phyloP scores from a whole-genome alignment of 73 alveolate genomes.

The Blepharisma stoltei region DNA sequence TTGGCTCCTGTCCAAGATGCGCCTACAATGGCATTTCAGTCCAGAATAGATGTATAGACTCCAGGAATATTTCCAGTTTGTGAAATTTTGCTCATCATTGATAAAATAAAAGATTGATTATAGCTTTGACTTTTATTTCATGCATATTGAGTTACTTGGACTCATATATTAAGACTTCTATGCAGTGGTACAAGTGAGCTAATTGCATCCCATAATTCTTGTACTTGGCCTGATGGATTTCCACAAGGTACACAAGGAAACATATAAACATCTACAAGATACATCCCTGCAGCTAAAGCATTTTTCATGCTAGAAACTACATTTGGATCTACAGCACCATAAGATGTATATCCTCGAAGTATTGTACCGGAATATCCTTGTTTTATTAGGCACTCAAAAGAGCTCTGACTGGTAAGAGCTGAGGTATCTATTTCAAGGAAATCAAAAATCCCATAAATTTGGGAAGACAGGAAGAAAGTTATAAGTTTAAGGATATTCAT shows the following conservation, averaged over 20 bases:
- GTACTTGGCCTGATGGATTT: neutral
- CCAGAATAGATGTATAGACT: too few relatives aligned
- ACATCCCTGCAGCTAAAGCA: constrained; percentile 46
- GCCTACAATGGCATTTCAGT: too few relatives aligned
- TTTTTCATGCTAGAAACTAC: constrained; percentile 40
- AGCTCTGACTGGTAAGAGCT: too few relatives aligned
- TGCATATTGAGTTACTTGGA: neutral
- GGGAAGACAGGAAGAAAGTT: too few relatives aligned
- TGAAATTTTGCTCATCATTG: neutral
- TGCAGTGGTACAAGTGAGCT: neutral
- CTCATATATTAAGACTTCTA: constrained; percentile 1
- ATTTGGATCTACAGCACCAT: constrained; percentile 50
- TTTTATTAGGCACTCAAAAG: constrained; percentile 29
- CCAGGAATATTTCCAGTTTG: too few relatives aligned
- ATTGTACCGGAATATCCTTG: constrained; percentile 46
- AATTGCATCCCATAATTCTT: neutral
- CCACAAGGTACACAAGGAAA: constrained; percentile 51
- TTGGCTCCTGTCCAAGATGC: too few relatives aligned
- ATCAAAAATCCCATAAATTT: too few relatives aligned
- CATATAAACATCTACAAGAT: constrained; percentile 56
- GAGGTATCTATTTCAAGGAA: too few relatives aligned
- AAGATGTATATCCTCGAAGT: constrained; percentile 49
- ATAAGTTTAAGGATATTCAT: too few relatives aligned
- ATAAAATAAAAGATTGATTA: neutral
- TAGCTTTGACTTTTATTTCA: neutral